Conservation (phyloP, 345 rosid genomes). For the Cardiospermum halicacabum region DNA sequence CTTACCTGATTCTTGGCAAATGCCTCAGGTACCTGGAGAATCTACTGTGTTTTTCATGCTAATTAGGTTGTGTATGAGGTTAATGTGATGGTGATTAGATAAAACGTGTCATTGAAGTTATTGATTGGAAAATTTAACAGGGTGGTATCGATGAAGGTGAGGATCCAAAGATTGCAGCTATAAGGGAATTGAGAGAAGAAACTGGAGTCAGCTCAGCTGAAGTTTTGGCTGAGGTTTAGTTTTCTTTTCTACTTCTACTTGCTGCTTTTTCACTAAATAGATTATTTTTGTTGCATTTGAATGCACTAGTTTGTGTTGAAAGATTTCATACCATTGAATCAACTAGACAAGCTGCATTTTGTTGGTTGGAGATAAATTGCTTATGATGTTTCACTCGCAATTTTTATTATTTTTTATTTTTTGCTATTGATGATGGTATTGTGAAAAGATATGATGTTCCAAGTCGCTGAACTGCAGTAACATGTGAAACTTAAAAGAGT, state of each 20-base stretch:
- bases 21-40: constrained; percentile 74
- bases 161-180: constrained; percentile 83
- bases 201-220: constrained; percentile 83
- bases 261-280: too few relatives aligned
- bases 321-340: not conserved
- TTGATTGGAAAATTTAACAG: constrained; percentile 25
- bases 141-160: constrained; percentile 90
- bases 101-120: not conserved
- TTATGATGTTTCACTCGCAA: too few relatives aligned
- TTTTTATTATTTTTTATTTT: too few relatives aligned
- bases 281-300: not conserved
- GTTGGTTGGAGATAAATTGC: not conserved
- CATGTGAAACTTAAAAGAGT: not conserved
- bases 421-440: not conserved
- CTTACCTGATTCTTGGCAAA: constrained; percentile 85
- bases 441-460: not conserved
- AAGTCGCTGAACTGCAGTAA: not conserved
- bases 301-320: not conserved
- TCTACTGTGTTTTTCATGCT: not conserved
- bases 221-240: constrained; percentile 66
- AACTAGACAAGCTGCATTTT: not conserved
- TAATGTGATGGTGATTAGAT: too few relatives aligned
- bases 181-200: constrained; percentile 89
- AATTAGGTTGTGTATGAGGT: not conserved
- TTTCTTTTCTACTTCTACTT: constrained; percentile 6